These are phyloP conservation scores for Parsonsia alboflavescens DNA, from an alignment of 257 asterid genomes.

Conservation along the genomic window DNA sequence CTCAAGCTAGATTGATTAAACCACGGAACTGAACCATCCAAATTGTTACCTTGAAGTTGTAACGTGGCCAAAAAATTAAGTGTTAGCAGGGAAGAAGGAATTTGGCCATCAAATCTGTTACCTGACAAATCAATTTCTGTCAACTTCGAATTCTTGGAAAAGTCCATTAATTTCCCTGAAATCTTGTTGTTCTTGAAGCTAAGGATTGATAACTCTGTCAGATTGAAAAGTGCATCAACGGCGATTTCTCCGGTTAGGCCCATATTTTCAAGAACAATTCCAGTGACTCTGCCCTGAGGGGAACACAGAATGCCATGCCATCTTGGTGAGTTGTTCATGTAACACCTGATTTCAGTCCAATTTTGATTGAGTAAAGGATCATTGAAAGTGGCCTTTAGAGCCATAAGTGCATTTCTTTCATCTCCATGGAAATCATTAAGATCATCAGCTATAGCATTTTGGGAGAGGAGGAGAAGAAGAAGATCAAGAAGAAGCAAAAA, in stretches of 20 bases:
- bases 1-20: conserved; percentile 44
- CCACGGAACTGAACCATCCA: conserved; percentile 45
- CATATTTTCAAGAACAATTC: conserved; percentile 42
- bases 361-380: conserved; percentile 33
- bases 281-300: conserved; percentile 49
- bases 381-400: conserved; percentile 35
- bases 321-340: conserved; percentile 36
- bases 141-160: conserved; percentile 37
- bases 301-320: conserved; percentile 59
- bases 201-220: conserved; percentile 41
- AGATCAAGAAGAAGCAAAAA: conserved; percentile 28
- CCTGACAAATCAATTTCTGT: conserved; percentile 42
- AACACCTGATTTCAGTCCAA: conserved; percentile 64
- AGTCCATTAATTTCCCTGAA: conserved; percentile 48
- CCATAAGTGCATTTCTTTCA: conserved; percentile 54
- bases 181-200: conserved; percentile 57
- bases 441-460: conserved; percentile 19
- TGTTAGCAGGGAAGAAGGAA: conserved; percentile 39
- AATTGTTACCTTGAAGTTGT: conserved; percentile 47
- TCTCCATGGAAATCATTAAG: conserved; percentile 37
- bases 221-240: conserved; percentile 36
- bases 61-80: conserved; percentile 43
- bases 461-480: conserved; percentile 19
- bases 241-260: conserved; percentile 42
- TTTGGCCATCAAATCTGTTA: conserved; percentile 44